These are phyloP conservation scores for Metarhizium album DNA, from an alignment of 2,329 filamentous ascomycete species.

Conservation along the genomic window DNA sequence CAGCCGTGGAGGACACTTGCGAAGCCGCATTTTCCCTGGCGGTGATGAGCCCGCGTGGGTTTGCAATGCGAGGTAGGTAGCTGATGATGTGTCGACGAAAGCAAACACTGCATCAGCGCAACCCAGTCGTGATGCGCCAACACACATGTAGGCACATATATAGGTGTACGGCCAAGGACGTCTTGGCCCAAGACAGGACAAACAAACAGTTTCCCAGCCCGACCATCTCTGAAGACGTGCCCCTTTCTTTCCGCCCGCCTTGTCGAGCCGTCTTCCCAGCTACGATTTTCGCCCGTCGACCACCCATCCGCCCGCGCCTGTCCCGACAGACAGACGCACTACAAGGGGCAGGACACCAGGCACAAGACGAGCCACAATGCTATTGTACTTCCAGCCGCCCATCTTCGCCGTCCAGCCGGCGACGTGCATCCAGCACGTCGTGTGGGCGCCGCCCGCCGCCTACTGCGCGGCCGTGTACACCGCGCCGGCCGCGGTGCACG, in stretches of 20 bases:
- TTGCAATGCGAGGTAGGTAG: not conserved
- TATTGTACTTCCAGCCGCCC: constrained; percentile 16
- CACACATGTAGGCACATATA: too few relatives aligned
- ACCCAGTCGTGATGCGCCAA: not conserved
- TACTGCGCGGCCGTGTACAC: not conserved
- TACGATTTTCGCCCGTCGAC: too few relatives aligned
- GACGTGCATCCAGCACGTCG: not conserved
- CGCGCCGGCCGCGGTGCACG: not conserved
- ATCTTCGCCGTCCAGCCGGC: constrained; percentile 11
- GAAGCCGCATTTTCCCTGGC: not conserved
- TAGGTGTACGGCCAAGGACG: too few relatives aligned
- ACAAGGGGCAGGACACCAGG: too few relatives aligned
- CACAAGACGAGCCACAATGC: constrained; percentile 12
- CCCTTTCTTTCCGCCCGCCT: not conserved
- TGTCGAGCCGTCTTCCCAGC: not conserved
- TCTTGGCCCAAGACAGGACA: too few relatives aligned
- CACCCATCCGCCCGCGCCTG: too few relatives aligned
- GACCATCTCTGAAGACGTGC: not conserved
- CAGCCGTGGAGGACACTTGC: not conserved
- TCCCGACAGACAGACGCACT: too few relatives aligned
- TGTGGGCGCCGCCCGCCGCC: not conserved
- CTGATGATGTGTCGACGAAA: not conserved
- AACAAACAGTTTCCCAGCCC: too few relatives aligned
- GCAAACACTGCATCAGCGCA: not conserved
- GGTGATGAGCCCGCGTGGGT: not conserved